phyloP scores from a whole-genome alignment of 495 filamentous ascomycete species.

The Friedmanniomyces endolithicus region DNA sequence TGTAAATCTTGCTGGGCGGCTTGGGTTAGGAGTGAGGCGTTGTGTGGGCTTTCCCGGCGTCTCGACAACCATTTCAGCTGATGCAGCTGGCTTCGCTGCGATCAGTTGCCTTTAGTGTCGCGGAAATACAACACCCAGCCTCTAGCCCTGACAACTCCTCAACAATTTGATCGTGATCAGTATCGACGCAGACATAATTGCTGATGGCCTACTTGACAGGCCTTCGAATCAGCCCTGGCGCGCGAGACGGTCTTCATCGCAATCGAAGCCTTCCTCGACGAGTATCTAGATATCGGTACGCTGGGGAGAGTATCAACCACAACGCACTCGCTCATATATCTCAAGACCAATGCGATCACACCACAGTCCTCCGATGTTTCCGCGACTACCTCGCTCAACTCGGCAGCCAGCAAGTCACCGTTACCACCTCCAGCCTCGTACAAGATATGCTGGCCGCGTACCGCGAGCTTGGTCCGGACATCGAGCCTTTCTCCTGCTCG shows the following conservation, averaged over 20 bases:
- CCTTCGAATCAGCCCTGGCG: slow-evolving; percentile 11
- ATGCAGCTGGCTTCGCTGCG: no score
- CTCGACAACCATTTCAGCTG: no score
- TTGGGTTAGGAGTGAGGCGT: no score
- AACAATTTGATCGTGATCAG: no score
- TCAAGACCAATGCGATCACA: background rate
- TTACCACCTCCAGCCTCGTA: slow-evolving; percentile 15
- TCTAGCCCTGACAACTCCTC: no score
- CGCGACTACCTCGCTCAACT: slow-evolving; percentile 1
- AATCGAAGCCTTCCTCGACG: slow-evolving; percentile 14
- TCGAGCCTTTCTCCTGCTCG: background rate
- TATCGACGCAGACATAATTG: background rate
- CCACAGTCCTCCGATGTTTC: background rate
- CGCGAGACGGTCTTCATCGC: slow-evolving; percentile 8
- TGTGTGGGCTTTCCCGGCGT: no score
- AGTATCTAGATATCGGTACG: background rate
- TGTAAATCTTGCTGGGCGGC: no score
- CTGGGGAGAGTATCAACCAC: no score
- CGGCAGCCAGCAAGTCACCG: slow-evolving; percentile 7
- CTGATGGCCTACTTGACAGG: background rate
- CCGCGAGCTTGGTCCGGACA: background rate
- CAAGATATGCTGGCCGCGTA: slow-evolving; percentile 8
- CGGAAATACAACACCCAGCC: no score
- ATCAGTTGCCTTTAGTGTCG: no score
- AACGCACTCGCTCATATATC: background rate